Evolutionary conservation across 1,284 basidiomycete genomes (phyloP), one percentile per base, ranked within the genome.

Genomic region (Coniferiporia sulphurascens): DNA sequence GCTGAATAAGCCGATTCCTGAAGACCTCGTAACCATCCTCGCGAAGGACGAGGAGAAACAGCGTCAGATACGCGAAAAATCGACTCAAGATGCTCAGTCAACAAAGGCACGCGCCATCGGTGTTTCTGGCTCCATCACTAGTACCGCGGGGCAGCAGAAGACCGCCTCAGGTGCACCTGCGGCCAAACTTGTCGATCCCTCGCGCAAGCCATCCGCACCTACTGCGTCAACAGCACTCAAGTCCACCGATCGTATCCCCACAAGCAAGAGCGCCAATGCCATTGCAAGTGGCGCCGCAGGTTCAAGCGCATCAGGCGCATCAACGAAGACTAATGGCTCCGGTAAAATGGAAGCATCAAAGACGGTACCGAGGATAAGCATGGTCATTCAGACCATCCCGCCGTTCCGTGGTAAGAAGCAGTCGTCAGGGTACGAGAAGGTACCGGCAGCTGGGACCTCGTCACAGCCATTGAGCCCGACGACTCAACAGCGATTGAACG

Each of bases 1-100:
- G 91, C 85, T 97, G 56, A 95, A 95, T 70, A 89, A 94, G 69
- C 92, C 94, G 7, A 92, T 98, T 65, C 95, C 94, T 10, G 90
- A 93, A 50, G 96, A 98, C 71, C 83, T 98, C 56, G 87, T 97
- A n/a, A 83, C 89, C 4, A 94, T 97, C 67, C 76, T 97, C 41
- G 85, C 92, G 48, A 96, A 96, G 74, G 91, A 95, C 68, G 89
- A 91, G 73, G 84, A 87, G 55, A 94, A 91, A 74, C 92, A 95
- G 68, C 84, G 85, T 64, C 82, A 78, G 57, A 94, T 95, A 68
- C 82, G 85, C 61, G 89, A 92, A 69, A 93, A 88, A 68, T 81
- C 89, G 10, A 75, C 72, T 46, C 76, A 83, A 64, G 91, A 93
- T 58, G 87, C 90, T 0, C 67, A 76, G 38, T 87, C 86, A 15